Percentiles rank a stretch among this genome's conserved stretches.
Evolutionary conservation across 352 stramenopile species (phyloP).

Genomic region (Saprolegnia diclina): DNA sequence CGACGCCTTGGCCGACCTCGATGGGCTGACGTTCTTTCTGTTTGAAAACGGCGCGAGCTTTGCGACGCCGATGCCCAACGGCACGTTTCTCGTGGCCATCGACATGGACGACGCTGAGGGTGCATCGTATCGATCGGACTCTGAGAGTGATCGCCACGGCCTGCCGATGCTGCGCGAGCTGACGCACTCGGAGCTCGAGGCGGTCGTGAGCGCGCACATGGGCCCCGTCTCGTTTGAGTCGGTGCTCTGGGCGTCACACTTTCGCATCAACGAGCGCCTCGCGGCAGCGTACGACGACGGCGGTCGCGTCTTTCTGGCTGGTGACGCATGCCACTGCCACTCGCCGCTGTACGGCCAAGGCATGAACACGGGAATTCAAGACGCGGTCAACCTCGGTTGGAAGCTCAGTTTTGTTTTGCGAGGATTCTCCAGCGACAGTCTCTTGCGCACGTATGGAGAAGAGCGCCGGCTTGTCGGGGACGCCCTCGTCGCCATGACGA

Average conservation of each 20-base stretch:
- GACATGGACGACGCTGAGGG: constrained; percentile 1
- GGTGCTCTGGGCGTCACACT: constrained; percentile 17
- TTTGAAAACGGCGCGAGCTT: background rate
- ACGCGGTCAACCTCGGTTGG: constrained; percentile 25
- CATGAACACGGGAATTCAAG: constrained; percentile 18
- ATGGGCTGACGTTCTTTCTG: background rate
- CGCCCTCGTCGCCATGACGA: constrained; percentile 3
- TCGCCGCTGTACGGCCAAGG: constrained; percentile 15
- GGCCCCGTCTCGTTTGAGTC: background rate
- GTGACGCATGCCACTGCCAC: constrained; percentile 18
- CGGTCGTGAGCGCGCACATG: background rate
- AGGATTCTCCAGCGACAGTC: background rate
- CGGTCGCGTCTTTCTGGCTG: constrained; percentile 5
- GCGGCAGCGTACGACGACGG: background rate
- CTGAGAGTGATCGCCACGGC: background rate
- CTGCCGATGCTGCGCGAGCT: background rate
- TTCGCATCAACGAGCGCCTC: constrained; percentile 13
- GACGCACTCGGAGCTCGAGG: background rate
- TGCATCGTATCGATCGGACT: background rate
- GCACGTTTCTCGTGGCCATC: constrained; percentile 5
- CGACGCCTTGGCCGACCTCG: background rate
- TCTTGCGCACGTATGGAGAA: constrained; percentile 2
- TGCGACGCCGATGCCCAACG: constrained; percentile 15
- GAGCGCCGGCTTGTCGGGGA: constrained; percentile 17
- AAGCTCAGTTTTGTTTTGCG: constrained; percentile 12